phyloP scores from a whole-genome alignment of 768 basidiomycete genomes.

The Leccinum aurantiacum region DNA sequence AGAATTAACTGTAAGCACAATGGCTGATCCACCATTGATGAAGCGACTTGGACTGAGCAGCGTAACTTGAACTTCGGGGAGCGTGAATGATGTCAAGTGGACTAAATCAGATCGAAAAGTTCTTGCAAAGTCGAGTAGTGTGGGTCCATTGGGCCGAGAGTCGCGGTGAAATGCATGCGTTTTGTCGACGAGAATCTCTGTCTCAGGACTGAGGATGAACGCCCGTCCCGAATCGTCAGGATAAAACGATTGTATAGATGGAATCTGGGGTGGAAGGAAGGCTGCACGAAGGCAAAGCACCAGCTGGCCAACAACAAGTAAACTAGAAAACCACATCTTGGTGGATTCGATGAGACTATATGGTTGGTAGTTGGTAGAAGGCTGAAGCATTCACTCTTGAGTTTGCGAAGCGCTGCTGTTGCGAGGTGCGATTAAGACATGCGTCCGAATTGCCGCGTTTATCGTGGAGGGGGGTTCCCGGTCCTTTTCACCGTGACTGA shows the following conservation, averaged over 20 bases:
- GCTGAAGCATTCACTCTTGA: not conserved
- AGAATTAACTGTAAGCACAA: conserved; percentile 34
- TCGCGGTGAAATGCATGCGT: conserved; percentile 13
- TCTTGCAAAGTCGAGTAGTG: conserved; percentile 36
- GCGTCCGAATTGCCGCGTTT: not conserved
- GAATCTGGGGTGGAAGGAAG: conserved; percentile 34
- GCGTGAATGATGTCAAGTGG: conserved; percentile 29
- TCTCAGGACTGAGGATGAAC: conserved; percentile 33
- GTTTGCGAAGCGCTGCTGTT: not conserved
- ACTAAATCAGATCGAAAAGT: conserved; percentile 39
- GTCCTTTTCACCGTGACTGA: too few relatives aligned
- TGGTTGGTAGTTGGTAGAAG: not conserved
- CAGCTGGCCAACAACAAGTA: not conserved
- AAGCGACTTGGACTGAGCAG: conserved; percentile 7
- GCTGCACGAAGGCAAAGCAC: not conserved
- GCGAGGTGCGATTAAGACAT: not conserved
- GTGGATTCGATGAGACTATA: not conserved
- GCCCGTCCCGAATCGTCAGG: conserved; percentile 14
- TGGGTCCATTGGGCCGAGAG: conserved; percentile 26
- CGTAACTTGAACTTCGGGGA: conserved; percentile 24
- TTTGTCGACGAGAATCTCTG: conserved; percentile 39
- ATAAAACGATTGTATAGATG: conserved; percentile 37
- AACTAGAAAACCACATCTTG: conserved; percentile 1
- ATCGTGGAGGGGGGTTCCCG: too few relatives aligned
- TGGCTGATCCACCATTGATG: conserved; percentile 12